These are phyloP conservation scores for Lipomyces sp. DNA, from an alignment of 805 yeast species.

Conservation along the genomic window DNA sequence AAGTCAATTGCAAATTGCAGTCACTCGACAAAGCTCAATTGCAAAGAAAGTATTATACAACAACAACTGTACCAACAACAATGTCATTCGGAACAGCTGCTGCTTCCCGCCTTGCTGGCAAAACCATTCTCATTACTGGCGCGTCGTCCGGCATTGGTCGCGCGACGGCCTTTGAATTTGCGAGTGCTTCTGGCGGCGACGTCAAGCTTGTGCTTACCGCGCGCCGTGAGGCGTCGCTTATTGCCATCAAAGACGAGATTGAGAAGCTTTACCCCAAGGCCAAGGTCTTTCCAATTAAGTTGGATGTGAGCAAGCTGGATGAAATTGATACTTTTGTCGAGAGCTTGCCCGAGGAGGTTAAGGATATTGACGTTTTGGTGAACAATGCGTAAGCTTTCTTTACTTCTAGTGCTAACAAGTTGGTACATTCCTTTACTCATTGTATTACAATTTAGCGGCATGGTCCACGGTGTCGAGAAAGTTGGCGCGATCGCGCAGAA, in stretches of 20 bases:
- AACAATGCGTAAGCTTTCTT: constrained; percentile 63
- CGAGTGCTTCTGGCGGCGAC: constrained; percentile 69
- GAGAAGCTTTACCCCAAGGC: constrained; percentile 47
- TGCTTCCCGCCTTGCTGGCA: constrained; percentile 74
- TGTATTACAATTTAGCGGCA: constrained; percentile 35
- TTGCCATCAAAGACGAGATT: constrained; percentile 47
- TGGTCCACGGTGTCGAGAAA: constrained; percentile 72
- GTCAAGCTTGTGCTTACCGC: constrained; percentile 73
- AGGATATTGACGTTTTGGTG: constrained; percentile 56
- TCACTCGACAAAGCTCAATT: no score
- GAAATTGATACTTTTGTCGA: constrained; percentile 52
- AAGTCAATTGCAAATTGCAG: no score
- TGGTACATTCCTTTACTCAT: neutral
- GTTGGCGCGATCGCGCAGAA: constrained; percentile 64
- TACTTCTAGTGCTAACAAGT: neutral
- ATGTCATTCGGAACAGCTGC: constrained; percentile 66
- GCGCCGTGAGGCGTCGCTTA: constrained; percentile 64
- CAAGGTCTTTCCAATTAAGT: constrained; percentile 45
- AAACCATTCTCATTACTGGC: constrained; percentile 82
- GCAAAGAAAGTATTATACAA: no score
- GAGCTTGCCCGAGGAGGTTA: constrained; percentile 52
- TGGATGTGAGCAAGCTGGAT: constrained; percentile 58
- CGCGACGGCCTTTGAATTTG: constrained; percentile 85
- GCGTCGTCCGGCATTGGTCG: constrained; percentile 95
- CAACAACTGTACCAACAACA: no score